Evolutionary conservation across 2,329 filamentous ascomycete genomes (phyloP).

Genomic region (Chrysosphaeria jannelii): DNA sequence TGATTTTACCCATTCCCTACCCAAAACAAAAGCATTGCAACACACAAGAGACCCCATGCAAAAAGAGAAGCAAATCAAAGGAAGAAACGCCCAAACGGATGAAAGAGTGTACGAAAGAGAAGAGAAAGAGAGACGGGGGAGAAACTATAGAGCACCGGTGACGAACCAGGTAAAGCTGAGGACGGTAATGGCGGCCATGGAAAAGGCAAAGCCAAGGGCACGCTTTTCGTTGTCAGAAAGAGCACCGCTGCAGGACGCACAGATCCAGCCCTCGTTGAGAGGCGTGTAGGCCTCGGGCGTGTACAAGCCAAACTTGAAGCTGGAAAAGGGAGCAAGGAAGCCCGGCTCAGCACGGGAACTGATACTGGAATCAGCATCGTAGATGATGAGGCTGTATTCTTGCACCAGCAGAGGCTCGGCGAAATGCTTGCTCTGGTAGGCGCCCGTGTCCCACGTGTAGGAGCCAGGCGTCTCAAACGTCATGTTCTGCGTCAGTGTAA

Average conservation of each 20-base stretch:
- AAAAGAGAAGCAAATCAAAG: not conserved
- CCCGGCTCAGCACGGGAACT: constrained; percentile 21
- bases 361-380: constrained; percentile 22
- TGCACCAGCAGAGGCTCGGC: constrained; percentile 18
- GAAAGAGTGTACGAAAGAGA: not conserved
- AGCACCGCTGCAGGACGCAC: constrained; percentile 25
- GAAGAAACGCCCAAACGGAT: not conserved
- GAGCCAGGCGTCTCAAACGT: constrained; percentile 19
- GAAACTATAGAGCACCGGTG: constrained; percentile 10
- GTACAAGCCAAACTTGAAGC: constrained; percentile 28
- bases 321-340: constrained; percentile 17
- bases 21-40: not conserved
- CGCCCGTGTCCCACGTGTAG: constrained; percentile 27
- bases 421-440: constrained; percentile 15
- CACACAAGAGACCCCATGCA: too few relatives aligned
- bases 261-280: constrained; percentile 18
- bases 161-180: constrained; percentile 35
- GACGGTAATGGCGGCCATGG: constrained; percentile 24
- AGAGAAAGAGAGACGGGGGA: not conserved
- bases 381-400: constrained; percentile 29
- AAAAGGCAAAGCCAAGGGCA: constrained; percentile 18
- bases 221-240: constrained; percentile 15
- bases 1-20: too few relatives aligned
- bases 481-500: constrained; percentile 33
- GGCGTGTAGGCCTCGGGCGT: constrained; percentile 18